phyloP scores from a whole-genome alignment of 75 land plant species.

The Isoetes taiwanensis region DNA sequence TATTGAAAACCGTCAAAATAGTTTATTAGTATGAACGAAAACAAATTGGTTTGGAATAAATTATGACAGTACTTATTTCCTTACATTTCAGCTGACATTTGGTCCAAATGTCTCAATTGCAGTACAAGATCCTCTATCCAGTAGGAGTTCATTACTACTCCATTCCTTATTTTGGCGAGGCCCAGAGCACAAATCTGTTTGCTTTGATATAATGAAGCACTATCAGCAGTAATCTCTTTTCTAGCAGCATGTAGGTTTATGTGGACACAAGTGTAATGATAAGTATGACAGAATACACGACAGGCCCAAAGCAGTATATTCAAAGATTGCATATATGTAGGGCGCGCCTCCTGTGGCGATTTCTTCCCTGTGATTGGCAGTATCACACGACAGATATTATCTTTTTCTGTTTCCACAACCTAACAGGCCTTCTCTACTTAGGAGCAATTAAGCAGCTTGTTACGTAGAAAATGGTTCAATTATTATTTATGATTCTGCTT shows the following conservation, averaged over 20 bases:
- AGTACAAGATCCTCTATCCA: constrained; percentile 83
- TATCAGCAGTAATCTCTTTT: too few species aligned
- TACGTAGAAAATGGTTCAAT: constrained; percentile 64
- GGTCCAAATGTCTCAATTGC: constrained; percentile 66
- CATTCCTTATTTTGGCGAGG: too few species aligned
- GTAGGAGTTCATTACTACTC: too few species aligned
- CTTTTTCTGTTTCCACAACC: constrained; percentile 93
- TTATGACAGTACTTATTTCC: too few species aligned
- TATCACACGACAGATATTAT: constrained; percentile 52
- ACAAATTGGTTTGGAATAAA: too few species aligned
- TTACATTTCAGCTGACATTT: constrained; percentile 47
- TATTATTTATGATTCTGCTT: constrained; percentile 70
- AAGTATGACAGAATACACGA: constrained; percentile 45
- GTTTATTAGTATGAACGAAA: not conserved
- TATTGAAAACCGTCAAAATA: not conserved
- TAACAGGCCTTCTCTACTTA: constrained; percentile 61
- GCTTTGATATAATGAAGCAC: too few species aligned
- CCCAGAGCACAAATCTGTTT: not conserved
- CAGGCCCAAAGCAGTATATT: constrained; percentile 40
- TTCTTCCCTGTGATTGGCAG: constrained; percentile 59
- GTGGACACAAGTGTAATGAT: constrained; percentile 77
- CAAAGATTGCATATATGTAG: constrained; percentile 59
- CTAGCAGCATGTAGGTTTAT: constrained; percentile 43
- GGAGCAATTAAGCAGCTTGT: constrained; percentile 54
- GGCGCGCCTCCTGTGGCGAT: constrained; percentile 47